Evolutionary conservation across 2,329 filamentous ascomycete genomes (phyloP).

Genomic region (Pseudofabraea citricarpa): DNA sequence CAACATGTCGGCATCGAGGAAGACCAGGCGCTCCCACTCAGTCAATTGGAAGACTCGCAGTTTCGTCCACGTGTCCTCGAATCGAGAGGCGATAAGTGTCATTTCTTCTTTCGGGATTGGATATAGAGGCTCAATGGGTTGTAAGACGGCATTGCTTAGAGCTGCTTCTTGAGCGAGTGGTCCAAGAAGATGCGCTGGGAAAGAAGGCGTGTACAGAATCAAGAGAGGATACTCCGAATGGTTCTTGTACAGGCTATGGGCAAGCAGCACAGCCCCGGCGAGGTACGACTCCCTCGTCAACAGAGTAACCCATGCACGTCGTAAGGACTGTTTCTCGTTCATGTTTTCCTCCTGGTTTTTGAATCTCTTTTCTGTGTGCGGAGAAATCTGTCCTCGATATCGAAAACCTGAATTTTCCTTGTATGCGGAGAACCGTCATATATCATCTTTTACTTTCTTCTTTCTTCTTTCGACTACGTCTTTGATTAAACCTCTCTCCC

Average conservation of each 20-base stretch:
- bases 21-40: background rate
- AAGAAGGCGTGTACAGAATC: conserved; percentile 71
- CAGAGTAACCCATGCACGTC: conserved; percentile 74
- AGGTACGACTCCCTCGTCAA: conserved; percentile 79
- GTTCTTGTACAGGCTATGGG: conserved; percentile 63
- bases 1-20: background rate
- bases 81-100: conserved; percentile 69
- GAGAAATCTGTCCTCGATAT: too few species aligned
- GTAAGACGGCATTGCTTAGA: conserved; percentile 60
- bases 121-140: conserved; percentile 64
- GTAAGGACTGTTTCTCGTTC: too few species aligned
- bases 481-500: too few species aligned
- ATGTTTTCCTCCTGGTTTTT: too few species aligned
- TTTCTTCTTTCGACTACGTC: too few species aligned
- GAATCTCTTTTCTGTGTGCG: too few species aligned
- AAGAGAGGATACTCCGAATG: conserved; percentile 69
- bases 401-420: too few species aligned
- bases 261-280: conserved; percentile 71
- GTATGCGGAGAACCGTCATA: too few species aligned
- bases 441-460: too few species aligned
- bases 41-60: conserved; percentile 60
- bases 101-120: conserved; percentile 49
- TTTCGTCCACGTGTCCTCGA: conserved; percentile 86
- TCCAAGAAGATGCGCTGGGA: conserved; percentile 47
- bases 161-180: conserved; percentile 57